Percentiles rank a stretch among this genome's conserved stretches.
Evolutionary conservation across 2,329 filamentous ascomycete species (phyloP).

Genomic region (Pseudocercospora musae): DNA sequence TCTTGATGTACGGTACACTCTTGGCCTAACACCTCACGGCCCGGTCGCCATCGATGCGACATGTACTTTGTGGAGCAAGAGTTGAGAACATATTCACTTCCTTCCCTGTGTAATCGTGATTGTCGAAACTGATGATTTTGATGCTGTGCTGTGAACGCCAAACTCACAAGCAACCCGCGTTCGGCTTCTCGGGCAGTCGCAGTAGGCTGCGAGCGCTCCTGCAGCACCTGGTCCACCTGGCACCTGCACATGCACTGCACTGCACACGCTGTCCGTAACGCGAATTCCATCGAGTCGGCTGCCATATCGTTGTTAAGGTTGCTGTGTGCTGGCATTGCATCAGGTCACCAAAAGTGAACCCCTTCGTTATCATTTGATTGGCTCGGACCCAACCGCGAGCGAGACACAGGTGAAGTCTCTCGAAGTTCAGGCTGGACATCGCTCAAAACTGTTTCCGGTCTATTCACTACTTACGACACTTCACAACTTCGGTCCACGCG

Average conservation of each 20-base stretch:
- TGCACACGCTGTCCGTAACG: neutral
- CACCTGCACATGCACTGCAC: neutral
- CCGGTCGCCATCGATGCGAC: neutral
- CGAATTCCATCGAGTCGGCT: neutral
- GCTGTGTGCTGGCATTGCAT: neutral
- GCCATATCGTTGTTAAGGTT: neutral
- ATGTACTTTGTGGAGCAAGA: constrained; percentile 4
- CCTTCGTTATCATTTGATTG: neutral
- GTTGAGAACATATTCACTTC: neutral
- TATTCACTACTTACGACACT: neutral
- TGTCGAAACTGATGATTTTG: neutral
- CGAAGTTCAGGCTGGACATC: neutral
- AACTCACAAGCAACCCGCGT: neutral
- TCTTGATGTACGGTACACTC: neutral
- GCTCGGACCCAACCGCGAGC: neutral
- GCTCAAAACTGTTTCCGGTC: neutral
- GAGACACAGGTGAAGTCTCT: neutral
- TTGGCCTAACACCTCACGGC: neutral
- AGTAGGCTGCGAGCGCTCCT: neutral
- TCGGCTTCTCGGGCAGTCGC: neutral
- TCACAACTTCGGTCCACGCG: neutral
- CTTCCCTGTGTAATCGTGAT: neutral
- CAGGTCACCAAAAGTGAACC: neutral
- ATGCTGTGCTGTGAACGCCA: neutral
- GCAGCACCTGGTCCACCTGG: neutral